These are phyloP conservation scores for Vitis amurensis DNA, from an alignment of 164 flowering plant genomes.

Conservation along the genomic window DNA sequence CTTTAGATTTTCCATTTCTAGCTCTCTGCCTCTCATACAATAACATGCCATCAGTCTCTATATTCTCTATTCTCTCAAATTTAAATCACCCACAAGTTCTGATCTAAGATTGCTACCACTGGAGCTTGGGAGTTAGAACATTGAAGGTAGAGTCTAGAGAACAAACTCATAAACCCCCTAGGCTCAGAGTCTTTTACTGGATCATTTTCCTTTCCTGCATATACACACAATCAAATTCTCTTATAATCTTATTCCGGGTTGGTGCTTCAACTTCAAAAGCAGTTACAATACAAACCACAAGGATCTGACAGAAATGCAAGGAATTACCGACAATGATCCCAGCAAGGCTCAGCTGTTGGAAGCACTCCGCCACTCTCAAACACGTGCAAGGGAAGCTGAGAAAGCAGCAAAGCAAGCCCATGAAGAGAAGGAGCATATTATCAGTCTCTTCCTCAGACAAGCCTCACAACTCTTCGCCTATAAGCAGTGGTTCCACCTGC, in stretches of 20 bases:
- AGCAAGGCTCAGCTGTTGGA: constrained; percentile 72
- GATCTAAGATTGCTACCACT: no score
- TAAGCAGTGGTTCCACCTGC: constrained; percentile 65
- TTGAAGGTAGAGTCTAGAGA: no score
- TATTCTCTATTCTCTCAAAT: no score
- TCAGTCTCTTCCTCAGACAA: constrained; percentile 79
- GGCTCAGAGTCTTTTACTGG: no score
- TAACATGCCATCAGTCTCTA: no score
- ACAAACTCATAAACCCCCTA: no score
- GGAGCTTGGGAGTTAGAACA: no score
- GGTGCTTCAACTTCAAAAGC: background rate
- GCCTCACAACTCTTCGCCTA: constrained; percentile 89
- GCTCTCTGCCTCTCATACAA: background rate
- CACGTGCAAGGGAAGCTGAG: constrained; percentile 96
- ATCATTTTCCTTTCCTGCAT: no score
- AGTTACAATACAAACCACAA: background rate
- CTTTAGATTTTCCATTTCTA: background rate
- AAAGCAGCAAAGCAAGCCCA: constrained; percentile 66
- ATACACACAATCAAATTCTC: no score
- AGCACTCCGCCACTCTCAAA: constrained; percentile 90
- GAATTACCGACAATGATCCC: constrained; percentile 26
- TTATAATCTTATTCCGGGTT: no score
- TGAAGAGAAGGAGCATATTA: constrained; percentile 76
- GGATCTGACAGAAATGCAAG: constrained; percentile 2
- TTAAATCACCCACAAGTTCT: no score